Base-by-base conservation (phyloP, 2,329 filamentous ascomycete species). In the Penicillium freii region DNA sequence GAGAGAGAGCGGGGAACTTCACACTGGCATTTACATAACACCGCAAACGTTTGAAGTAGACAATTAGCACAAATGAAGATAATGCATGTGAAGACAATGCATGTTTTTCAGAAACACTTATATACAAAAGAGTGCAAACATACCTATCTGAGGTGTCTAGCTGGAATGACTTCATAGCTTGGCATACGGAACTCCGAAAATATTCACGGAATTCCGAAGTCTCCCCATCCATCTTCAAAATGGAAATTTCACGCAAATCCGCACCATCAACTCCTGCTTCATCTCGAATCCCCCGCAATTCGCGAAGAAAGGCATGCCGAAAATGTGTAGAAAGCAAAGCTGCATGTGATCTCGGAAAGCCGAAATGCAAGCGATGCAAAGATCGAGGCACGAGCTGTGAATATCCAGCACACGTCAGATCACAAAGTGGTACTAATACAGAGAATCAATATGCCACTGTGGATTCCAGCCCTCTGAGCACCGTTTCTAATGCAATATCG, bases 301-400 rank as follows among this genome's bases (percentile, higher is more conserved):
- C 64, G 3, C 60, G 64, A n/a, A 68, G 62, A 34, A 67, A 63
- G 27, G 52, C 58, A 5, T 68, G 64, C 23, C 47, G 53, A 23
- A 56, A 36, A 15, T 68, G 66, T 23, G 60, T 59, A 3, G 60
- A 29, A 29, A 59, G 64, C 15, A 68, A 68, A 56, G 48, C 62
- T 15, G 60, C 60, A 10, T 66, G 65, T 29, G 49, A 57, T 50
- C 58, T 66, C 7, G 51, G 58, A 34, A 62, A 51, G 27, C 64
- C 65, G 1, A 38, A 42, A 17, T 67, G 64, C 49, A 61, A 59
- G 23, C 58, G 62, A 38, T 68, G 66, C 47, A 40, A 38, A 9
- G 46, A 60, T 9, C 54, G 56, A 6, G 54, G 53, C 17, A 66
- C 45, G 4, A 31, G 13, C 10, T 68, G 66, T 45, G 53, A 60